phyloP scores from a whole-genome alignment of 352 stramenopile genomes.

The Aphanomyces cochlioides region DNA sequence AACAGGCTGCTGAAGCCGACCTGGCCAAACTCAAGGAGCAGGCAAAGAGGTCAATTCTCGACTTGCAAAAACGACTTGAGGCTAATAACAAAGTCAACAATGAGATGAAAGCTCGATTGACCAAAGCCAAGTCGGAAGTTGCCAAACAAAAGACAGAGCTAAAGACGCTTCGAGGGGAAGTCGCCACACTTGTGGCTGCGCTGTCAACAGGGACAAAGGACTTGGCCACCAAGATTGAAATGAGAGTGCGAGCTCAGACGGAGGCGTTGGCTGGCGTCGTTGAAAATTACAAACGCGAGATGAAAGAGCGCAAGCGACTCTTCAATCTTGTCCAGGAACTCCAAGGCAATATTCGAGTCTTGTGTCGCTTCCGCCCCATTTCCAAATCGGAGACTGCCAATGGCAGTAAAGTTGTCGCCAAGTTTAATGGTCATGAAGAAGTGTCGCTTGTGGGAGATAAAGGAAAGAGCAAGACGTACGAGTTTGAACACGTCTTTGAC shows the following conservation, averaged over 20 bases:
- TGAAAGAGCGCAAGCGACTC: conserved; percentile 87
- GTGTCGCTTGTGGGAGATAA: conserved; percentile 77
- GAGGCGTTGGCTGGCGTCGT: conserved; percentile 80
- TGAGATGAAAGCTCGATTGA: conserved; percentile 44
- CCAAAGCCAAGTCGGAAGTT: conserved; percentile 42
- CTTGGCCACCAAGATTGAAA: conserved; percentile 64
- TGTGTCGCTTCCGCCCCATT: conserved; percentile 93
- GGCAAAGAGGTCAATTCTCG: conserved; percentile 81
- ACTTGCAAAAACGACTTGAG: conserved; percentile 77
- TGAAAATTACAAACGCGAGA: conserved; percentile 86
- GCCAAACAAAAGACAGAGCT: conserved; percentile 58
- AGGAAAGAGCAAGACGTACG: conserved; percentile 81
- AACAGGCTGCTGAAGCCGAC: conserved; percentile 65
- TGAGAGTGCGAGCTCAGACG: conserved; percentile 65
- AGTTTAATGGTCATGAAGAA: conserved; percentile 66
- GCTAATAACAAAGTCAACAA: conserved; percentile 54
- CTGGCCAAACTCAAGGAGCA: conserved; percentile 84
- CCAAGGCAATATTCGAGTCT: conserved; percentile 97
- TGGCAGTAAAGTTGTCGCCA: conserved; percentile 78
- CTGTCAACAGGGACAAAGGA: conserved; percentile 58
- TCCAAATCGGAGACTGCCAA: conserved; percentile 67
- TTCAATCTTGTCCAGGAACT: conserved; percentile 95
- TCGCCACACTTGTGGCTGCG: conserved; percentile 52
- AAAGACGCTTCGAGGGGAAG: conserved; percentile 48
- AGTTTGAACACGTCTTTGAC: conserved; percentile 85